phyloP scores from a whole-genome alignment of 208 protist species.

The Wallacemonas rigidus region DNA sequence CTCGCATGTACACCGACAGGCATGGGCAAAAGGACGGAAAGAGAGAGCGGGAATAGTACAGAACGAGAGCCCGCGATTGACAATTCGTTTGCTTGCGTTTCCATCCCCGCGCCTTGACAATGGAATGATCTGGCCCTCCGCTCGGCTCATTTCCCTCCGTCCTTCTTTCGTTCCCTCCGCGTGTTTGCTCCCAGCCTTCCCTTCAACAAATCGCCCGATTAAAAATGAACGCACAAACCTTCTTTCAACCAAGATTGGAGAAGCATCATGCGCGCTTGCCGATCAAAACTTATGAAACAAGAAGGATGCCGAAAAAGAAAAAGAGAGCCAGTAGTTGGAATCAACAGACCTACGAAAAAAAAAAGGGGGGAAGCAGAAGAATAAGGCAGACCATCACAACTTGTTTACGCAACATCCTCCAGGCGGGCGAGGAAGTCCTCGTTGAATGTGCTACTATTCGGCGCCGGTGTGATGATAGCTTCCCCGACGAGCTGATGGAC shows the following conservation, averaged over 20 bases:
- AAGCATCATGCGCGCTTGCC: background rate
- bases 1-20: too few relatives aligned
- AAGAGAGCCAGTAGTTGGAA: background rate
- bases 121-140: too few relatives aligned
- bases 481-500: constrained; percentile 29
- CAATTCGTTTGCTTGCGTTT: background rate
- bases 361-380: constrained; percentile 3
- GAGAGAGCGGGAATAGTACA: constrained; percentile 6
- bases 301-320: background rate
- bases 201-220: background rate
- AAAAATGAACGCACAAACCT: background rate
- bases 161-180: too few relatives aligned
- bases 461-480: constrained; percentile 29
- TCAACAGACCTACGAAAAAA: background rate
- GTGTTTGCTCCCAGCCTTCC: too few relatives aligned
- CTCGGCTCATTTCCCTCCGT: too few relatives aligned
- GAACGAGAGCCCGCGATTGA: constrained; percentile 13
- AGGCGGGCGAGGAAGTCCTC: constrained; percentile 20
- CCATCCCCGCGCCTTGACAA: background rate
- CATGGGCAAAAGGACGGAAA: background rate
- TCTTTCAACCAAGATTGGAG: too few relatives aligned
- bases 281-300: background rate
- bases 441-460: constrained; percentile 41
- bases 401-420: constrained; percentile 20
- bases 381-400: background rate